Base-by-base conservation (phyloP, 805 yeast species). In the Nakazawaea sp. region DNA sequence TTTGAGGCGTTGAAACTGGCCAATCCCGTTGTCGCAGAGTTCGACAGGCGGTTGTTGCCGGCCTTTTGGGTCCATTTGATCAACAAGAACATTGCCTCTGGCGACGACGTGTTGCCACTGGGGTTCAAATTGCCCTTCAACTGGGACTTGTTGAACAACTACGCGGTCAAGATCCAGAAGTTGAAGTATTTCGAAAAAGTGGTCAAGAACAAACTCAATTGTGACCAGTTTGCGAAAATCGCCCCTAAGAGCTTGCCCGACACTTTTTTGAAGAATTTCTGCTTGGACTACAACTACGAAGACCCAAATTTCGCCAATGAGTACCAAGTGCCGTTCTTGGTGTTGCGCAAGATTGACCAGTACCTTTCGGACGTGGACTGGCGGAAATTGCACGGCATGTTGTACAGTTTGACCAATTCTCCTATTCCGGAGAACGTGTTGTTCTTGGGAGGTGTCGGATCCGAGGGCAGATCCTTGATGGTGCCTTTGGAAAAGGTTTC, bases 391-490 rank as follows among this genome's bases (percentile, higher is more conserved):
- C 31, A 39, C 18, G 42, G 38, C 20, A 39, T 39, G 42, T 15
- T 39, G 30, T 39, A 39, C 31, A 17, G 20, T 30, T 30, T 39
- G 25, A 30, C 38, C 18, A 33, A 31, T 18, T 31, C 32, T 1
- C 35, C 38, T 11, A 39, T 39, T 10, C 42, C 42, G 6, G 42
- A 39, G 5, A 39, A 39, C 30, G 42, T 39, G n/a, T 9, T 39
- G n/a, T 39, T 39, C 21, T 27, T 39, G 12, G 42, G 42, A 5
- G 38, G 38, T 27, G 36, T 37, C 17, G 41, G 36, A 9, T 10
- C 27, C 7, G 35, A 39, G 19, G 27, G 31, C 5, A 30, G 27
- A 26, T 33, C 42, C 1, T 23, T 39, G 29, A 4, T 39, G 10
- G 35, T 39, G 2, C 42, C 42, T 2, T 39, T 39, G 35, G 35